Conservation (phyloP, 2,329 filamentous ascomycete genomes). For the Cladosporium oxysporum region DNA sequence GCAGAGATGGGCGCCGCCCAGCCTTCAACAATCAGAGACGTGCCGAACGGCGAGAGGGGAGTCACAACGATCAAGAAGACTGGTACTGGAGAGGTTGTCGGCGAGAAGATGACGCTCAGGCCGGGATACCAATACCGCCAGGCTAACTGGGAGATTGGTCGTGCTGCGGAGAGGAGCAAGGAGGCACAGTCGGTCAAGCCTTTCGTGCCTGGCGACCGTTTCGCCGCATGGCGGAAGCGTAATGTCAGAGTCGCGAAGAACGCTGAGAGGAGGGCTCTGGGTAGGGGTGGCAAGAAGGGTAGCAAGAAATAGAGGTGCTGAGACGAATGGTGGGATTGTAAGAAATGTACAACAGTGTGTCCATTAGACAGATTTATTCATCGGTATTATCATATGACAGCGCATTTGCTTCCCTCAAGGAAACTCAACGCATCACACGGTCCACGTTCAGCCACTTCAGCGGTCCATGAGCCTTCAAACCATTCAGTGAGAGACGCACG, state of each 20-base stretch:
- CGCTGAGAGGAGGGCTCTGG: constrained; percentile 57
- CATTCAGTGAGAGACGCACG: too few species aligned
- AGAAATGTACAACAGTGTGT: constrained; percentile 21
- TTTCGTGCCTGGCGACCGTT: constrained; percentile 61
- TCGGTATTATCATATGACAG: too few species aligned
- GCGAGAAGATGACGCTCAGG: constrained; percentile 45
- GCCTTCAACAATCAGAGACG: constrained; percentile 28
- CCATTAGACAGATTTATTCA: neutral
- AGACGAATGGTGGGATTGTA: constrained; percentile 6
- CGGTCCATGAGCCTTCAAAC: too few species aligned
- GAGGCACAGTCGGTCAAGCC: constrained; percentile 57
- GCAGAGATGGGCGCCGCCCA: constrained; percentile 23
- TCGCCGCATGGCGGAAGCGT: constrained; percentile 65
- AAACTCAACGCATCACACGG: too few species aligned
- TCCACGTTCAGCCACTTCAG: too few species aligned
- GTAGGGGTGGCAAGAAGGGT: constrained; percentile 42
- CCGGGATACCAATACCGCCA: constrained; percentile 65
- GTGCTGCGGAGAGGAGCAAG: constrained; percentile 57
- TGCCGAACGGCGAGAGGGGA: constrained; percentile 28
- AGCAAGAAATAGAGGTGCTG: constrained; percentile 23
- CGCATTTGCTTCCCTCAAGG: too few species aligned
- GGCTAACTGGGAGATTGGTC: constrained; percentile 68
- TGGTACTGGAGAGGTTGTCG: constrained; percentile 28
- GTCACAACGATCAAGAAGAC: constrained; percentile 37
- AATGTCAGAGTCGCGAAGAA: constrained; percentile 51